phyloP scores from a whole-genome alignment of 2,329 filamentous ascomycete species.

The Fusarium solani-melongenae region DNA sequence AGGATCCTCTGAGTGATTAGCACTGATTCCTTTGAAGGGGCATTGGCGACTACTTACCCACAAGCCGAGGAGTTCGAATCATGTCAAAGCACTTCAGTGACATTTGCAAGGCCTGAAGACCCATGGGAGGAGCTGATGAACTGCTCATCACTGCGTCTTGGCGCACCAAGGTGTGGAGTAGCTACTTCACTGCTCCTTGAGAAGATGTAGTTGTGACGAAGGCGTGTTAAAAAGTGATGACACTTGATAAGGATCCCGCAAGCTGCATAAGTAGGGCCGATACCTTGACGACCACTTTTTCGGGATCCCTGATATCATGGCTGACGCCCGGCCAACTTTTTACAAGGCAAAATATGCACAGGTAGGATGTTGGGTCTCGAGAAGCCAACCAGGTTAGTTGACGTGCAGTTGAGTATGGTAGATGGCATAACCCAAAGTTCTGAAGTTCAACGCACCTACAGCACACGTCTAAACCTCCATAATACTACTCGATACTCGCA shows the following conservation, averaged over 20 bases:
- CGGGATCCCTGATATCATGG: background rate
- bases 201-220: background rate
- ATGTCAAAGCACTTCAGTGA: background rate
- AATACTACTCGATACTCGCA: background rate
- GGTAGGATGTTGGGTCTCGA: background rate
- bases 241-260: background rate
- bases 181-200: background rate
- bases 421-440: background rate
- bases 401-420: background rate
- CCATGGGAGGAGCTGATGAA: background rate
- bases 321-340: background rate
- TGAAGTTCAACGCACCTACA: background rate
- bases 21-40: background rate
- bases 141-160: background rate
- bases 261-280: background rate
- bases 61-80: background rate
- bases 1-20: background rate
- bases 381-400: background rate
- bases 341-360: background rate
- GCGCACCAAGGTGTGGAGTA: background rate
- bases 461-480: background rate
- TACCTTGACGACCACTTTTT: too few relatives aligned
- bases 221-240: background rate
- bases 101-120: background rate
- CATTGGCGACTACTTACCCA: background rate